These are phyloP conservation scores for Nakazawaea wickerhamii DNA, from an alignment of 805 yeast genomes.

Conservation along the genomic window DNA sequence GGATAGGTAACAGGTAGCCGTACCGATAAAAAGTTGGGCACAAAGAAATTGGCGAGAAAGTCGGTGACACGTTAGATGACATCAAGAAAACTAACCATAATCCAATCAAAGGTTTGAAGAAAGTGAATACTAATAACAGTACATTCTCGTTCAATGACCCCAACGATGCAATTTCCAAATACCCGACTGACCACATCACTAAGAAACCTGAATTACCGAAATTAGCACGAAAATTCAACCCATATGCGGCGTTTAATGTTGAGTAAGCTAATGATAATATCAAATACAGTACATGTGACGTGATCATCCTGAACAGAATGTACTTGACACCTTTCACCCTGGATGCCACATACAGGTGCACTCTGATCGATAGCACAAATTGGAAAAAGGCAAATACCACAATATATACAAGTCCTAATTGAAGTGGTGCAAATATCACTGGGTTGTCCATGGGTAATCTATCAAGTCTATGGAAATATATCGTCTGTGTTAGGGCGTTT, in stretches of 20 bases:
- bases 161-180: slow-evolving; percentile 64
- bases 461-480: slow-evolving; percentile 35
- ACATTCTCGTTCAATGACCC: slow-evolving; percentile 70
- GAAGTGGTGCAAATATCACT: slow-evolving; percentile 59
- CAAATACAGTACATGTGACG: slow-evolving; percentile 49
- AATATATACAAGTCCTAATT: slow-evolving; percentile 70
- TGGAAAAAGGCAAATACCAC: slow-evolving; percentile 71
- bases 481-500: slow-evolving; percentile 21
- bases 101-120: slow-evolving; percentile 60
- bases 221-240: slow-evolving; percentile 49
- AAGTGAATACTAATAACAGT: slow-evolving; percentile 44
- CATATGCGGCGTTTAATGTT: slow-evolving; percentile 62
- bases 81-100: slow-evolving; percentile 72
- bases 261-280: slow-evolving; percentile 54
- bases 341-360: slow-evolving; percentile 46
- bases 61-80: slow-evolving; percentile 59
- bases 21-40: slow-evolving; percentile 51
- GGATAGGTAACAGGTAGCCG: slow-evolving; percentile 67
- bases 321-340: slow-evolving; percentile 39
- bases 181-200: slow-evolving; percentile 65
- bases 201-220: slow-evolving; percentile 70
- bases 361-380: slow-evolving; percentile 50
- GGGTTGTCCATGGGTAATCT: slow-evolving; percentile 44
- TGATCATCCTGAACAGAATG: slow-evolving; percentile 44
- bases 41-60: slow-evolving; percentile 60